Conservation (phyloP, 148 eudicot species). For the Cornus suecica region DNA sequence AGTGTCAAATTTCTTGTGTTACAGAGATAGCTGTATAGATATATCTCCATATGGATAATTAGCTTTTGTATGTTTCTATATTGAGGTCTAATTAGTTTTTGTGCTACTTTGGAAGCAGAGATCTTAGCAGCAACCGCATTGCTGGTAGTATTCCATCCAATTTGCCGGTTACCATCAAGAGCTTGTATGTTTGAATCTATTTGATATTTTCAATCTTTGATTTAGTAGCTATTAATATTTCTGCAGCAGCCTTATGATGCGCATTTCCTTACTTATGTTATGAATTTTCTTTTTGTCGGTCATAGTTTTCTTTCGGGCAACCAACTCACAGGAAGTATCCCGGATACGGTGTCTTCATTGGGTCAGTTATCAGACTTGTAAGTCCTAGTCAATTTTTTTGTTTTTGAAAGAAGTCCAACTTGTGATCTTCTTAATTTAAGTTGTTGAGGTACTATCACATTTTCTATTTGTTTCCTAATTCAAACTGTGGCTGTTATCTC, state of each 20-base stretch:
- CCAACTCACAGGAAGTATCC: conserved; percentile 77
- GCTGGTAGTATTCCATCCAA: conserved; percentile 82
- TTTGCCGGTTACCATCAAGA: conserved; percentile 69
- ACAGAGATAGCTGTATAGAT: conserved; percentile 5
- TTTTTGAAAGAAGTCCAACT: too few relatives aligned
- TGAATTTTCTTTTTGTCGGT: background rate
- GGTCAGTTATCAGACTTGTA: conserved; percentile 77
- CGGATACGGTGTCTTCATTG: conserved; percentile 57
- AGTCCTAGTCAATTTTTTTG: conserved; percentile 40
- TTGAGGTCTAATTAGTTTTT: conserved; percentile 13
- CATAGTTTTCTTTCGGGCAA: conserved; percentile 68
- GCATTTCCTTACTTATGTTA: background rate
- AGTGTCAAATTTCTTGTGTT: conserved; percentile 1
- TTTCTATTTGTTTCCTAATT: background rate
- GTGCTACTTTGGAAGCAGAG: conserved; percentile 41
- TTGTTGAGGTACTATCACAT: background rate
- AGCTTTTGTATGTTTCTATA: background rate
- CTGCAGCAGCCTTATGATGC: background rate
- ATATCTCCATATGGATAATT: background rate
- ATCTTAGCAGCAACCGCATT: conserved; percentile 80
- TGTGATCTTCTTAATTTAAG: background rate
- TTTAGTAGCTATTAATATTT: background rate
- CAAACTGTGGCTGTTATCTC: background rate
- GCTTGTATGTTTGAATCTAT: conserved; percentile 57
- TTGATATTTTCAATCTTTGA: conserved; percentile 7